A percentile compares a stretch with the other conserved stretches of the same genome.
Conservation (phyloP, 1,284 basidiomycete species). For the Singerocomus inundabilis region DNA sequence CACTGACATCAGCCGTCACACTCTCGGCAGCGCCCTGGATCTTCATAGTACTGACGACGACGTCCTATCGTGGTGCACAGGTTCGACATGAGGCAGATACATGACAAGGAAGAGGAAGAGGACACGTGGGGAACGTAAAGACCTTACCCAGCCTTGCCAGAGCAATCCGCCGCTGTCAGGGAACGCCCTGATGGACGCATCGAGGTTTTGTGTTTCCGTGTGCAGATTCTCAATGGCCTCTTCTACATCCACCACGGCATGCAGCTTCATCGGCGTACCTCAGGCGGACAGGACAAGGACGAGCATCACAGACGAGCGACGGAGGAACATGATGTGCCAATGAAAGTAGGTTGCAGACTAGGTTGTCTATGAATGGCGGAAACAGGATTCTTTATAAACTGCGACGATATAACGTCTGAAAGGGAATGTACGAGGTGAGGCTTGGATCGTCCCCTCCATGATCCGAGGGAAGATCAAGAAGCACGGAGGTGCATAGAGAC, state of each 20-base stretch:
- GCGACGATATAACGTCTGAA: too few relatives aligned
- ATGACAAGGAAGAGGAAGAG: too few relatives aligned
- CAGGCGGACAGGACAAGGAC: too few relatives aligned
- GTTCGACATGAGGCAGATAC: neutral
- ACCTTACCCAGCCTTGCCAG: fast-evolving
- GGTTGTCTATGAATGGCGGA: too few relatives aligned
- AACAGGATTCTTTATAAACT: too few relatives aligned
- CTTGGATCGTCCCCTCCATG: too few relatives aligned
- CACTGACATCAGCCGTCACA: neutral
- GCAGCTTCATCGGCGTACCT: constrained; percentile 12
- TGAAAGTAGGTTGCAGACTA: too few relatives aligned
- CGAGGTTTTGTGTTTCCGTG: neutral
- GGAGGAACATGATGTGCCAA: too few relatives aligned
- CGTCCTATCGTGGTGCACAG: neutral
- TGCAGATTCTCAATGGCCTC: neutral
- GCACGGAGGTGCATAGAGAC: too few relatives aligned
- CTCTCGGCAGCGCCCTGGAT: fast-evolving
- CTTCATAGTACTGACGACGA: fast-evolving
- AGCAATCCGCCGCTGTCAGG: neutral
- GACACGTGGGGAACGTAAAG: neutral
- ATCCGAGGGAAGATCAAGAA: too few relatives aligned
- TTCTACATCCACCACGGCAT: neutral
- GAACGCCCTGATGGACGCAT: neutral
- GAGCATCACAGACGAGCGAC: too few relatives aligned
- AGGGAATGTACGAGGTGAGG: too few relatives aligned